Percentiles rank a stretch among this genome's conserved stretches.
Evolutionary conservation across 2,329 filamentous ascomycete species (phyloP).

Genomic region (Colletotrichum navitas): DNA sequence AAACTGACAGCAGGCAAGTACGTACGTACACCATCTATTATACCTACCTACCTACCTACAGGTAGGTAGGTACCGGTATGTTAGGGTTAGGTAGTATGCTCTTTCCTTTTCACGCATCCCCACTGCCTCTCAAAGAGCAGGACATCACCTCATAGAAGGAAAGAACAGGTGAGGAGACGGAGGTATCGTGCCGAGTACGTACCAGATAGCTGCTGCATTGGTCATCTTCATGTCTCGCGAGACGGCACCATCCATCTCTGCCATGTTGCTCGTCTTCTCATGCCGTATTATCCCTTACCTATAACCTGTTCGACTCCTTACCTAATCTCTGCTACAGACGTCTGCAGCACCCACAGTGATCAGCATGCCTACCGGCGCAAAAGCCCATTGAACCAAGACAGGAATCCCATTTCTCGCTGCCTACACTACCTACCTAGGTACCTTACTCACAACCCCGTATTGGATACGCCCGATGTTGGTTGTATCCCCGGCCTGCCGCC

Average conservation of each 20-base stretch:
- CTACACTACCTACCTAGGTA: too few relatives aligned
- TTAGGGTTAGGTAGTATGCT: too few relatives aligned
- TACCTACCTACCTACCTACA: too few relatives aligned
- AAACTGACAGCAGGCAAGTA: not conserved
- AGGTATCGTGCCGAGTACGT: not conserved
- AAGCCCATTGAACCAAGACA: not conserved
- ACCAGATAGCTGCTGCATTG: not conserved
- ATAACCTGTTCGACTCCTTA: not conserved
- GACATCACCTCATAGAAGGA: not conserved
- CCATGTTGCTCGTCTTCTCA: not conserved
- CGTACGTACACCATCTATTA: not conserved
- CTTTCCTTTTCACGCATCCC: not conserved
- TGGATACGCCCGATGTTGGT: conserved; percentile 22
- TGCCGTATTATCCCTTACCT: not conserved
- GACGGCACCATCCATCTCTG: conserved; percentile 2
- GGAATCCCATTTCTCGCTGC: not conserved
- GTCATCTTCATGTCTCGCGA: not conserved
- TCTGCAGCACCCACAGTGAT: conserved; percentile 13
- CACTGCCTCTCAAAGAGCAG: not conserved
- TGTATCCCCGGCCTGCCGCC: conserved; percentile 15
- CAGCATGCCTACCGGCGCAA: conserved; percentile 9
- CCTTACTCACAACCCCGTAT: not conserved
- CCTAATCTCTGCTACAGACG: not conserved
- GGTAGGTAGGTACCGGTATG: not conserved
- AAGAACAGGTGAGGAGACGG: not conserved